phyloP scores from a whole-genome alignment of 345 rosid genomes.

The Corymbia maculata region DNA sequence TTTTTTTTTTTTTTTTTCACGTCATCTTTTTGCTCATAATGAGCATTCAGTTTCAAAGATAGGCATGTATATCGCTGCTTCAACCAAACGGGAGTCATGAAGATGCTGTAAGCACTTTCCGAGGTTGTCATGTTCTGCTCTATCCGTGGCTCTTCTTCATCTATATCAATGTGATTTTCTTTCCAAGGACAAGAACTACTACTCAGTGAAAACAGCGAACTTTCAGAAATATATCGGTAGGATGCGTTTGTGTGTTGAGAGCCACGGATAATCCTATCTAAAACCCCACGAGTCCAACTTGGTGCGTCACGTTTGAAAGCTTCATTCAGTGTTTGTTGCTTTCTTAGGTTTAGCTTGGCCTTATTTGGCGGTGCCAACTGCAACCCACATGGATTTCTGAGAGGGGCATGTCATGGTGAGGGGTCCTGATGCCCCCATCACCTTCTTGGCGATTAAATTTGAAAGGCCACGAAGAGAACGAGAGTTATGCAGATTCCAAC shows the following conservation, averaged over 20 bases:
- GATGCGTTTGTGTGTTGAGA: not conserved
- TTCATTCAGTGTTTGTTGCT: not conserved
- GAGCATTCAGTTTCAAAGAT: not conserved
- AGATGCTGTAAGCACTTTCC: not conserved
- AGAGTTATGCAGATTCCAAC: not conserved
- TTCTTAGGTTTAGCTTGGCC: not conserved
- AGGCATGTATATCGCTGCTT: not conserved
- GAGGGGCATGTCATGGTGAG: not conserved
- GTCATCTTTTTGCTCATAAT: not conserved
- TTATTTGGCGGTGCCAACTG: not conserved
- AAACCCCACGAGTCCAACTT: not conserved
- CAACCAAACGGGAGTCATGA: not conserved
- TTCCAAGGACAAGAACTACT: not conserved
- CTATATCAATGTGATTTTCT: not conserved
- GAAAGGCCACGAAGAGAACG: not conserved
- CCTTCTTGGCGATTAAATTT: not conserved
- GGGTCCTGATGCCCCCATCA: not conserved
- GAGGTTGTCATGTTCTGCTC: not conserved
- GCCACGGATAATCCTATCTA: not conserved
- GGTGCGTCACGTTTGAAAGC: not conserved
- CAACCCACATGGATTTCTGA: constrained; percentile 9
- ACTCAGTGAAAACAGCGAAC: not conserved
- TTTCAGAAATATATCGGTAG: not conserved
- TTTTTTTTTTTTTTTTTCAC: not conserved
- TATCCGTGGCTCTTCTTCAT: not conserved